Conservation (phyloP, 2,329 filamentous ascomycete species). For the Colletotrichum truncatum region DNA sequence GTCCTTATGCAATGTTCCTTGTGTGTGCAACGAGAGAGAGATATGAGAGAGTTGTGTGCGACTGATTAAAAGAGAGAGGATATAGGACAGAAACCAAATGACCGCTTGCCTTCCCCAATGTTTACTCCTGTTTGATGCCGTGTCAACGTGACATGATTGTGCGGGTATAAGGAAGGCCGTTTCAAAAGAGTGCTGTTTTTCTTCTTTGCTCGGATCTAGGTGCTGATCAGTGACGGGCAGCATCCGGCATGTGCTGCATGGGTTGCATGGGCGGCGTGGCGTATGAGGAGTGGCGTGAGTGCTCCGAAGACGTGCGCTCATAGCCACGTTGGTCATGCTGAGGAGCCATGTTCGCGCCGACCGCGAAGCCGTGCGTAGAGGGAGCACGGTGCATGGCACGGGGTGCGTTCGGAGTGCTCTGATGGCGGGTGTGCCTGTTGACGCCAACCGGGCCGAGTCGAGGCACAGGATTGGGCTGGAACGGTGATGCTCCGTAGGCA, state of each 20-base stretch:
- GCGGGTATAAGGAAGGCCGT: slow-evolving; percentile 23
- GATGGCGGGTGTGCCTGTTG: slow-evolving; percentile 39
- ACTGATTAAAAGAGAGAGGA: slow-evolving; percentile 6
- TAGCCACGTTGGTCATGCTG: slow-evolving; percentile 26
- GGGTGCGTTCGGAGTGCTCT: slow-evolving; percentile 38
- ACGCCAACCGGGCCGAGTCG: slow-evolving; percentile 10
- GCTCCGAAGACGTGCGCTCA: slow-evolving; percentile 20
- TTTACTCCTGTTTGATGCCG: slow-evolving; percentile 25
- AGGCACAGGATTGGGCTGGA: slow-evolving; percentile 15
- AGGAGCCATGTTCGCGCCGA: slow-evolving; percentile 20
- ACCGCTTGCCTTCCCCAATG: slow-evolving; percentile 30
- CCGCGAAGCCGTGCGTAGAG: slow-evolving; percentile 28
- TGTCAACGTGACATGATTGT: slow-evolving; percentile 21
- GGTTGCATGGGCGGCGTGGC: slow-evolving; percentile 20
- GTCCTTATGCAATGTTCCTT: slow-evolving; percentile 15
- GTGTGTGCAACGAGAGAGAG: slow-evolving; percentile 19
- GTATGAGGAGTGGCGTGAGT: slow-evolving; percentile 13
- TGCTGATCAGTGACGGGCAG: slow-evolving; percentile 20
- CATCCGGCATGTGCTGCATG: slow-evolving; percentile 21
- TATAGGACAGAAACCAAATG: slow-evolving; percentile 23
- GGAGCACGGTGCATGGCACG: slow-evolving; percentile 28
- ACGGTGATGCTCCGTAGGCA: slow-evolving; percentile 18
- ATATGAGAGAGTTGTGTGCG: too few relatives aligned
- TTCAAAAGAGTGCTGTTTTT: slow-evolving; percentile 25
- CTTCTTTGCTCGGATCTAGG: slow-evolving; percentile 12